phyloP scores from a whole-genome alignment of 192 early-diverging fungal species.

The Chytriomyces sp. region DNA sequence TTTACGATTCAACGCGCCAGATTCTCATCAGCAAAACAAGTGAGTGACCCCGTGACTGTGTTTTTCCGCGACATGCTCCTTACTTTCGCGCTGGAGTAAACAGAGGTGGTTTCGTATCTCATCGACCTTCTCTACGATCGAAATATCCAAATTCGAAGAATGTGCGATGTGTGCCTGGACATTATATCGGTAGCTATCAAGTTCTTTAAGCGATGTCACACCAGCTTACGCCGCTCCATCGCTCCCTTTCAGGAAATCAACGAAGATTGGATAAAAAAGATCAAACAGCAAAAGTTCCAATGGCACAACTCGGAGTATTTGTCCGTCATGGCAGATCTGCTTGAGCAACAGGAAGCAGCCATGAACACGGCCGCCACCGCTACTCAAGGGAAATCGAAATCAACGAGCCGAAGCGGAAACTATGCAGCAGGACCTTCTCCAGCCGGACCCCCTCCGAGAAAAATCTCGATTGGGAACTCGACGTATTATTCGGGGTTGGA shows the following conservation, averaged over 20 bases:
- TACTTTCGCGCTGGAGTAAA: neutral
- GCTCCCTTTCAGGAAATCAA: constrained; percentile 53
- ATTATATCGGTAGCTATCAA: constrained; percentile 53
- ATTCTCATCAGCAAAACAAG: constrained; percentile 52
- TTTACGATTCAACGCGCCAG: constrained; percentile 47
- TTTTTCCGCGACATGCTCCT: neutral
- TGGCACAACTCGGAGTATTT: constrained; percentile 68
- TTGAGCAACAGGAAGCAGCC: constrained; percentile 27
- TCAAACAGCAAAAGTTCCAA: constrained; percentile 57
- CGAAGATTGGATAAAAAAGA: constrained; percentile 58
- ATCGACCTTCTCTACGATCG: constrained; percentile 67
- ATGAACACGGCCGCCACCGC: constrained; percentile 24
- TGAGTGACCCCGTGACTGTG: constrained; percentile 21
- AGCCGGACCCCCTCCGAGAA: neutral
- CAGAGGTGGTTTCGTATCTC: constrained; percentile 61
- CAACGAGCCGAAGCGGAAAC: neutral
- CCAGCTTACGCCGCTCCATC: neutral
- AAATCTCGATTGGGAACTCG: constrained; percentile 33
- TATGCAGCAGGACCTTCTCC: neutral
- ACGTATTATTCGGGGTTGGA: constrained; percentile 33
- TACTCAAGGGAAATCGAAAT: neutral
- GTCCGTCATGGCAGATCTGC: constrained; percentile 44
- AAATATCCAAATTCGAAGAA: constrained; percentile 58
- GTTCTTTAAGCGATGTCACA: neutral
- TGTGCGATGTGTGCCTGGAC: constrained; percentile 63